A percentile compares a stretch with the other conserved stretches of the same genome.
These are phyloP conservation scores for Friedmanniomyces simplex DNA, from an alignment of 495 filamentous ascomycete genomes.

Conservation along the genomic window DNA sequence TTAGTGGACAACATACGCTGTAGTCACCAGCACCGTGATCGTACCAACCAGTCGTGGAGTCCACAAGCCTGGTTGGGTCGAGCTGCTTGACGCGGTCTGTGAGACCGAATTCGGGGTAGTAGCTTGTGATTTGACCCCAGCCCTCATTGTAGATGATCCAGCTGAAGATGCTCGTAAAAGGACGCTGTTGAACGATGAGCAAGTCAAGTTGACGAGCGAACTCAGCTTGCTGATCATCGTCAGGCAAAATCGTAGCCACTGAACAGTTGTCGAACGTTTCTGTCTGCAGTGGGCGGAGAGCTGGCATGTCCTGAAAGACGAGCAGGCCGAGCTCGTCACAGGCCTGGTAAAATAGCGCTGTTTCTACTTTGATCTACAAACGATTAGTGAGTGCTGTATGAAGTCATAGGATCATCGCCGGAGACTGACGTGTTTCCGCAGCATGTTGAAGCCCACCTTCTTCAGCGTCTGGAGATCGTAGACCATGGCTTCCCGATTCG, in stretches of 20 bases:
- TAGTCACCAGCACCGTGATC: conserved; percentile 52
- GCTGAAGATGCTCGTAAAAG: conserved; percentile 47
- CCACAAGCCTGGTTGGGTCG: conserved; percentile 52
- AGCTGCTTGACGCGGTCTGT: conserved; percentile 42
- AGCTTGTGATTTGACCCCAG: conserved; percentile 49
- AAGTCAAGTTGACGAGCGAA: conserved; percentile 53
- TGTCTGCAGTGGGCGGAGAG: conserved; percentile 34
- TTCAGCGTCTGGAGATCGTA: conserved; percentile 53
- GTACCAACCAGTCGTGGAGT: conserved; percentile 51
- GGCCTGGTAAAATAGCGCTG: conserved; percentile 54
- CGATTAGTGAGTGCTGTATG: not conserved
- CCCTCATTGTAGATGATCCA: conserved; percentile 63
- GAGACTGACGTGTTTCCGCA: conserved; percentile 52
- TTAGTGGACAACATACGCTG: conserved; percentile 33
- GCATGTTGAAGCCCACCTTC: conserved; percentile 53
- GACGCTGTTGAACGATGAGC: conserved; percentile 50
- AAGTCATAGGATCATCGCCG: not conserved
- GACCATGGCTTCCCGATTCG: conserved; percentile 52
- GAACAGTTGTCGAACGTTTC: conserved; percentile 12
- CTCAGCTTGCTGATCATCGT: conserved; percentile 44
- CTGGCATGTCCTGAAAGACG: conserved; percentile 61
- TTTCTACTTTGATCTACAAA: conserved; percentile 55
- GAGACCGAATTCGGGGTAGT: conserved; percentile 45
- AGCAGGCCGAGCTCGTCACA: conserved; percentile 59
- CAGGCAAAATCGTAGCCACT: conserved; percentile 29